Conservation (phyloP, 805 yeast genomes). For the Metschnikowia chrysomelidarum region DNA sequence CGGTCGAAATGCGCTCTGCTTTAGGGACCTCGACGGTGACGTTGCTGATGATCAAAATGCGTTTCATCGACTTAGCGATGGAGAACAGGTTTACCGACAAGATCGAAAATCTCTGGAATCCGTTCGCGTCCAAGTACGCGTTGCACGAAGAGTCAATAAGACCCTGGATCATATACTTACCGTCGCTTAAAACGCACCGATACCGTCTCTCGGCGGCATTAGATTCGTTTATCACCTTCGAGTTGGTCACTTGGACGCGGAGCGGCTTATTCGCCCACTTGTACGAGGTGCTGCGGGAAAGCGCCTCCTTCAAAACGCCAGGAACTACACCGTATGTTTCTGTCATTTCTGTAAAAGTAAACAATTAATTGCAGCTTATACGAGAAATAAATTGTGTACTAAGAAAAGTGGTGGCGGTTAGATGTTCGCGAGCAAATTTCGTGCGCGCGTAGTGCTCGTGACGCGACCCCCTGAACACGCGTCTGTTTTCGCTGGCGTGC, state of each 20-base stretch:
- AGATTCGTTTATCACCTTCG: conserved; percentile 30
- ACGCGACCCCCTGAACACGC: too few relatives aligned
- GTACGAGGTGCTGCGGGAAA: conserved; percentile 21
- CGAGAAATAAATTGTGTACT: too few relatives aligned
- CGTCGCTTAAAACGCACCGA: conserved; percentile 40
- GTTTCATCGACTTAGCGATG: conserved; percentile 48
- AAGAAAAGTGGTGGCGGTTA: too few relatives aligned
- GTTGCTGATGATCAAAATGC: conserved; percentile 47
- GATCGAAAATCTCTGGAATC: conserved; percentile 45
- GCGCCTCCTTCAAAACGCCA: conserved; percentile 26
- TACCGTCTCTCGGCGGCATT: conserved; percentile 24
- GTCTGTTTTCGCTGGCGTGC: too few relatives aligned
- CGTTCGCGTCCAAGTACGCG: conserved; percentile 39
- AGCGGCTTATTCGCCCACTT: conserved; percentile 29
- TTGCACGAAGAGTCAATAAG: conserved; percentile 42
- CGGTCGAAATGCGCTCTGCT: conserved; percentile 33
- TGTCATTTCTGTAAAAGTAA: conserved; percentile 14
- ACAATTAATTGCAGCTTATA: too few relatives aligned
- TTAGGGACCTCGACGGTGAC: conserved; percentile 41
- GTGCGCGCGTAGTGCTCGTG: too few relatives aligned
- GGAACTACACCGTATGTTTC: conserved; percentile 23
- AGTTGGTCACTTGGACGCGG: conserved; percentile 34
- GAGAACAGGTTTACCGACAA: conserved; percentile 42
- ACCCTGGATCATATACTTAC: conserved; percentile 37
- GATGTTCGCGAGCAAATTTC: too few relatives aligned